Evolutionary conservation across 257 asterid species (phyloP).

Genomic region (Capsicum chinense): DNA sequence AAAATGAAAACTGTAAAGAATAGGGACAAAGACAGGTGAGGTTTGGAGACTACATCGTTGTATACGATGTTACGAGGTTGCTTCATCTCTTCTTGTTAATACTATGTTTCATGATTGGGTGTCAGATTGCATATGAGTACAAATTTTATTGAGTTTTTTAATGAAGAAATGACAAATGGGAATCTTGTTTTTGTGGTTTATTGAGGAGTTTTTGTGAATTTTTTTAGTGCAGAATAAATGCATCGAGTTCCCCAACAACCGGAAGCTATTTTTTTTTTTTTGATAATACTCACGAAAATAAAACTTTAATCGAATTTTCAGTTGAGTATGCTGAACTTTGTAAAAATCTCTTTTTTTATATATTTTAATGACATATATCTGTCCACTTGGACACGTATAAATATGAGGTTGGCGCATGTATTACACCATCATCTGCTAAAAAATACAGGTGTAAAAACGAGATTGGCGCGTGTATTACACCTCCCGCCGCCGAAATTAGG

Average conservation of each 20-base stretch:
- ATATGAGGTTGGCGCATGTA: too few relatives aligned
- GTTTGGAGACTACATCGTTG: constrained; percentile 34
- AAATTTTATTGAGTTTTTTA: background rate
- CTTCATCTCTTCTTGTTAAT: constrained; percentile 57
- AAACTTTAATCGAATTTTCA: too few relatives aligned
- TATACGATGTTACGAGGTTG: constrained; percentile 41
- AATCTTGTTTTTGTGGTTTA: background rate
- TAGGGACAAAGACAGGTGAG: constrained; percentile 54
- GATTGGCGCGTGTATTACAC: too few relatives aligned
- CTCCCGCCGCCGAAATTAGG: too few relatives aligned
- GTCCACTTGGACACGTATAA: too few relatives aligned
- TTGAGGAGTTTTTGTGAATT: background rate
- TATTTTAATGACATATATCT: too few relatives aligned
- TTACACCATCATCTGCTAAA: too few relatives aligned
- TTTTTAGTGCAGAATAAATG: constrained; percentile 31
- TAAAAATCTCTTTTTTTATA: too few relatives aligned
- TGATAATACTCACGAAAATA: too few relatives aligned
- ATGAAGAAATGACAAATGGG: background rate
- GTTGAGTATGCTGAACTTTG: too few relatives aligned
- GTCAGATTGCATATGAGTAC: background rate
- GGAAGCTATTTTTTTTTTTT: background rate
- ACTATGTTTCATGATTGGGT: background rate
- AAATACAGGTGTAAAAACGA: too few relatives aligned
- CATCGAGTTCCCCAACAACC: constrained; percentile 34
- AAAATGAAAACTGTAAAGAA: constrained; percentile 65